Conservation (phyloP, 2,329 filamentous ascomycete species). For the Exophiala dermatitidis region DNA sequence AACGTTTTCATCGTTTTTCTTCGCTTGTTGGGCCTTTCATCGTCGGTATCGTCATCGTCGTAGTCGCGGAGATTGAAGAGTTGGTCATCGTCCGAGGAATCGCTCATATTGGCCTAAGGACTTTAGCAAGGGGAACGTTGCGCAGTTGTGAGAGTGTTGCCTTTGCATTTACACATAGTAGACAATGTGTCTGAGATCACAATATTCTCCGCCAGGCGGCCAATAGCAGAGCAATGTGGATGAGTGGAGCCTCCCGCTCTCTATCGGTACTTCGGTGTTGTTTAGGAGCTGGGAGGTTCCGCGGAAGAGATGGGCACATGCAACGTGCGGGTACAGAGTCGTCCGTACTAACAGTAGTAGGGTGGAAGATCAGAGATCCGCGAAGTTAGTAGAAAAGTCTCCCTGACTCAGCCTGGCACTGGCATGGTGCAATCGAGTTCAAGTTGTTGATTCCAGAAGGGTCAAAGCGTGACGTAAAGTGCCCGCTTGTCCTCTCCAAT, state of each 20-base stretch:
- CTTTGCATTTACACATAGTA: background rate
- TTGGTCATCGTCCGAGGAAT: slow-evolving; percentile 28
- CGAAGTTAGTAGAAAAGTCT: background rate
- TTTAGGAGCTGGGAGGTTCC: background rate
- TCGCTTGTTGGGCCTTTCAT: slow-evolving; percentile 25
- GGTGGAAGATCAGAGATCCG: background rate
- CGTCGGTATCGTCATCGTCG: slow-evolving; percentile 26
- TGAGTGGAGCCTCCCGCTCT: too few species aligned
- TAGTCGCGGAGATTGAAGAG: slow-evolving; percentile 27
- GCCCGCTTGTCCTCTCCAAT: background rate
- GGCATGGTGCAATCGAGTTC: background rate
- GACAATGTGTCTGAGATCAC: background rate
- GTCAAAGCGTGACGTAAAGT: slow-evolving; percentile 10
- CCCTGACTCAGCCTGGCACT: background rate
- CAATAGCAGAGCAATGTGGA: too few species aligned
- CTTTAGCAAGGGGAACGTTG: background rate
- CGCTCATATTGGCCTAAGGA: slow-evolving; percentile 17
- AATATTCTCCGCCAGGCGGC: background rate
- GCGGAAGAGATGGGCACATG: background rate
- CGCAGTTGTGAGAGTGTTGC: background rate
- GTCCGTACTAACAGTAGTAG: background rate
- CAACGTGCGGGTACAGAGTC: too few species aligned
- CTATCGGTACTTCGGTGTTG: too few species aligned
- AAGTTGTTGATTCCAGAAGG: background rate
- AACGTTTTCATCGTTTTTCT: slow-evolving; percentile 25